Evolutionary conservation across 768 basidiomycete species (phyloP).

Genomic region (Mycena indigotica): DNA sequence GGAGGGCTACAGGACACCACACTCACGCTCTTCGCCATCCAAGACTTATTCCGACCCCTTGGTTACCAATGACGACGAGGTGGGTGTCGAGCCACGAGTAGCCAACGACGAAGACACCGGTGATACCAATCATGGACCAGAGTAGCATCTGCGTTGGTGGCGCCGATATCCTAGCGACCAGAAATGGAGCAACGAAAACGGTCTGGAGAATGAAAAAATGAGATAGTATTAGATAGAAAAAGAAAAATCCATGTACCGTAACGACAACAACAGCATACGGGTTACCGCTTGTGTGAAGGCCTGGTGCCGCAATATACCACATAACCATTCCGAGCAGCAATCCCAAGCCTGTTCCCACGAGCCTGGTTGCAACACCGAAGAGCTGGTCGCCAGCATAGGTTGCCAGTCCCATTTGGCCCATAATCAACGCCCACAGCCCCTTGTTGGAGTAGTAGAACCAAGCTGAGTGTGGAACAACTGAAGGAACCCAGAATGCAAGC

Average conservation of each 20-base stretch:
- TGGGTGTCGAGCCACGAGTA: slow-evolving; percentile 47
- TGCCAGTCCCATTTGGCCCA: slow-evolving; percentile 45
- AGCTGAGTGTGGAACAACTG: slow-evolving; percentile 38
- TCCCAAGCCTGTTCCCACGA: slow-evolving; percentile 37
- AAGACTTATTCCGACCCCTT: slow-evolving; percentile 39
- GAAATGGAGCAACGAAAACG: slow-evolving; percentile 36
- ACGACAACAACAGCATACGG: slow-evolving; percentile 45
- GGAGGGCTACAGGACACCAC: background rate
- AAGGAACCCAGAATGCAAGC: slow-evolving; percentile 45
- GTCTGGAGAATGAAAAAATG: slow-evolving; percentile 31
- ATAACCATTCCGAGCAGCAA: slow-evolving; percentile 44
- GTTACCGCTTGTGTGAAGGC: slow-evolving; percentile 36
- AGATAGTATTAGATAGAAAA: background rate
- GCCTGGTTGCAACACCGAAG: slow-evolving; percentile 34
- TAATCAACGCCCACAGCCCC: slow-evolving; percentile 49
- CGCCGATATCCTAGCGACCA: slow-evolving; percentile 36
- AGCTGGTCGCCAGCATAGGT: slow-evolving; percentile 50
- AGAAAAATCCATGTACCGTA: slow-evolving; percentile 31
- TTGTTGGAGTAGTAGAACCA: slow-evolving; percentile 48
- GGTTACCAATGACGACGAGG: slow-evolving; percentile 28
- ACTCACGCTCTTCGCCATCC: slow-evolving; percentile 49
- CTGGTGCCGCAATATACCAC: slow-evolving; percentile 47
- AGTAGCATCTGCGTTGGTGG: slow-evolving; percentile 37
- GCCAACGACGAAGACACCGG: slow-evolving; percentile 43
- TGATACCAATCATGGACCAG: slow-evolving; percentile 43